phyloP scores from a whole-genome alignment of 805 yeast genomes.

The Komagataella pastoris region DNA sequence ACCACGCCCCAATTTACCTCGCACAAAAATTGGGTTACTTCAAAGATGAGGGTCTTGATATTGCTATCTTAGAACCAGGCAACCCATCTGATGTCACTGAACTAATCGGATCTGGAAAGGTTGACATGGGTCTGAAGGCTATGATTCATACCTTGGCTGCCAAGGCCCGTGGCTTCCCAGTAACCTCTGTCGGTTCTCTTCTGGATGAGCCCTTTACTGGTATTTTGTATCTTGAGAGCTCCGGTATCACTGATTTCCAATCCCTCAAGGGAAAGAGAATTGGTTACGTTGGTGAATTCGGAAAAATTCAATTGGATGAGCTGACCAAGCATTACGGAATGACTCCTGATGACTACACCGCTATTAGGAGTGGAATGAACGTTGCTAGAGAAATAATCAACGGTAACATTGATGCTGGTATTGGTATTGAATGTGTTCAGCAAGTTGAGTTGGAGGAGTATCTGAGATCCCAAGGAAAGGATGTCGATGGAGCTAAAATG shows the following conservation, averaged over 20 bases:
- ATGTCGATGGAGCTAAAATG: conserved; percentile 35
- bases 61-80: conserved; percentile 40
- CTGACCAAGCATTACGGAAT: conserved; percentile 41
- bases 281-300: conserved; percentile 49
- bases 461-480: conserved; percentile 27
- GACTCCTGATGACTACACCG: conserved; percentile 41
- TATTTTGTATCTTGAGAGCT: conserved; percentile 33
- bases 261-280: conserved; percentile 38
- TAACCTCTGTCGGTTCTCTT: conserved; percentile 39
- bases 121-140: conserved; percentile 47
- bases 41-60: conserved; percentile 33
- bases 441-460: conserved; percentile 44
- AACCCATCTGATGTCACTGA: conserved; percentile 48
- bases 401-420: conserved; percentile 43
- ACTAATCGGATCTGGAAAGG: conserved; percentile 40
- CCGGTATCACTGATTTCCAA: conserved; percentile 38
- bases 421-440: conserved; percentile 47
- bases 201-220: conserved; percentile 49
- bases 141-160: conserved; percentile 51
- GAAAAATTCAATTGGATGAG: conserved; percentile 44
- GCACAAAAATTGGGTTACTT: conserved; percentile 38
- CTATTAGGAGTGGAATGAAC: conserved; percentile 48
- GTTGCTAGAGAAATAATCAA: conserved; percentile 42
- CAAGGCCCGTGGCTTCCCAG: conserved; percentile 44
- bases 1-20: conserved; percentile 37